Percentiles rank a stretch among this genome's conserved stretches.
Conservation (phyloP, 2,329 filamentous ascomycete genomes). For the Leptographium radiaticola region DNA sequence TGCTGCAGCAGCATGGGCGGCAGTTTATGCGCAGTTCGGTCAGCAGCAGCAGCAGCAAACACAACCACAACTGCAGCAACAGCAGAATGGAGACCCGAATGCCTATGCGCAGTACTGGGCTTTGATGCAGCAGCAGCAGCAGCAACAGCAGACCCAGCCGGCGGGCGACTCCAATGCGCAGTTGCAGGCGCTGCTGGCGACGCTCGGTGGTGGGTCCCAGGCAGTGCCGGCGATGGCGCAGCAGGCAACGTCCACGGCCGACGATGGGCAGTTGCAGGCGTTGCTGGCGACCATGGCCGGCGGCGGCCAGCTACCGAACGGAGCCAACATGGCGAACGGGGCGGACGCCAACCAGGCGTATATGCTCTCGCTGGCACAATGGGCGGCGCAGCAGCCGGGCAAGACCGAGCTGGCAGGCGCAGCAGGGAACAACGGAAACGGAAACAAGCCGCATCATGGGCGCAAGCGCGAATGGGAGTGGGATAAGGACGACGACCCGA, state of each 20-base stretch:
- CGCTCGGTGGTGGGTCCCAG: not conserved
- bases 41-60: conserved; percentile 13
- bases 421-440: not conserved
- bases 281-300: conserved; percentile 1
- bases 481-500: conserved; percentile 22
- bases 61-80: conserved; percentile 11
- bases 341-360: conserved; percentile 4
- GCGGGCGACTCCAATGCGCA: conserved; percentile 6
- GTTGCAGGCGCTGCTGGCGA: not conserved
- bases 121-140: conserved; percentile 14
- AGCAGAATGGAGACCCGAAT: conserved; percentile 12
- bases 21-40: conserved; percentile 26
- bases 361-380: conserved; percentile 8
- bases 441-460: not conserved
- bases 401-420: not conserved
- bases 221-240: conserved; percentile 6
- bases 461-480: conserved; percentile 15
- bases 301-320: not conserved
- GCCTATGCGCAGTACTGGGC: conserved; percentile 23
- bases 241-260: conserved; percentile 4
- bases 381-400: conserved; percentile 4
- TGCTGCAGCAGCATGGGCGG: conserved; percentile 22
- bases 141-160: conserved; percentile 10
- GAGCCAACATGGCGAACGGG: not conserved
- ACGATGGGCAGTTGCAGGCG: conserved; percentile 5